Evolutionary conservation across 257 asterid genomes (phyloP).

Genomic region (Prunella vulgaris): DNA sequence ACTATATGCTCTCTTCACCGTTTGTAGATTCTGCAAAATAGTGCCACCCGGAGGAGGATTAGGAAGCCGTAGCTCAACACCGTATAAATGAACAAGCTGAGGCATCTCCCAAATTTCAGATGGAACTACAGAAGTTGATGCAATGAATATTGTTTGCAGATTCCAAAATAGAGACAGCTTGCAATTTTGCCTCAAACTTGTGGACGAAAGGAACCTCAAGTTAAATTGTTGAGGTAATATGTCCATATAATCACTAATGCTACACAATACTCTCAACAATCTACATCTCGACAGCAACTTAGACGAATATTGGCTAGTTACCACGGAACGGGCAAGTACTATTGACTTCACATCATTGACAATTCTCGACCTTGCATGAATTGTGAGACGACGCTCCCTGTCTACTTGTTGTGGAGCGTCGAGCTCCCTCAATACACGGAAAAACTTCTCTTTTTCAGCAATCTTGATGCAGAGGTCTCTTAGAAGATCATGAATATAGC

Average conservation of each 20-base stretch:
- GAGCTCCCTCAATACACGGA: background rate
- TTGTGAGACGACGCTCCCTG: background rate
- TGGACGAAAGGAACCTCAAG: background rate
- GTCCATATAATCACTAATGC: background rate
- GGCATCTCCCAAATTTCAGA: constrained; percentile 11
- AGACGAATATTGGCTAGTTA: background rate
- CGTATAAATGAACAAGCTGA: background rate
- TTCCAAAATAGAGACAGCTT: constrained; percentile 1
- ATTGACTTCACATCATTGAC: no score
- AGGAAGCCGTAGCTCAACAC: background rate
- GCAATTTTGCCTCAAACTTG: background rate
- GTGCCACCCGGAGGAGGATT: background rate
- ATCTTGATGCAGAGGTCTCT: background rate
- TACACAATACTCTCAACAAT: constrained; percentile 3
- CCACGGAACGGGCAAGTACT: background rate
- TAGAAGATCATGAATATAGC: background rate
- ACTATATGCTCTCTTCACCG: background rate
- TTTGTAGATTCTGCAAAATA: background rate
- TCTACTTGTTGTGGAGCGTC: background rate
- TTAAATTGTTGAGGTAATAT: background rate
- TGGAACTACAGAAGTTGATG: background rate
- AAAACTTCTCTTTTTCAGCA: background rate
- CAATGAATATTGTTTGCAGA: constrained; percentile 1
- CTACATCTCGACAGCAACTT: background rate
- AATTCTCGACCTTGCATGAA: background rate